These are phyloP conservation scores for Arabidopsis arenosa DNA, from an alignment of 345 rosid genomes.

Conservation along the genomic window DNA sequence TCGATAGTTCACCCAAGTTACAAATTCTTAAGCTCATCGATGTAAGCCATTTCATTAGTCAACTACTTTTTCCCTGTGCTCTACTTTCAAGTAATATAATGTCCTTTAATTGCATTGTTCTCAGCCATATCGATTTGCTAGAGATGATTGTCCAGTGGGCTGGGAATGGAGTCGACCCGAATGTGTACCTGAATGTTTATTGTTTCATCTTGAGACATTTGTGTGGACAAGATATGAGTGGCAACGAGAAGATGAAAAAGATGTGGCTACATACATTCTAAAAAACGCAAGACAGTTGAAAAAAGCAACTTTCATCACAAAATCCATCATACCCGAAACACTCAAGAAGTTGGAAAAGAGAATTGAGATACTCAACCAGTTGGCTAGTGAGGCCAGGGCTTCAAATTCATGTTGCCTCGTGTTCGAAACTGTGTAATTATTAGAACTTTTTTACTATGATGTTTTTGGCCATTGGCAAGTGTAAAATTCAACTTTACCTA, in stretches of 20 bases:
- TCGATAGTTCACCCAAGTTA: neutral
- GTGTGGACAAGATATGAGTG: neutral
- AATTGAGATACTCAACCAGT: slow-evolving; percentile 1
- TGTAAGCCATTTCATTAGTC: neutral
- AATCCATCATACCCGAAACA: neutral
- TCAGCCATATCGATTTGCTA: neutral
- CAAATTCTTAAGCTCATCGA: neutral
- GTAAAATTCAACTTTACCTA: no score
- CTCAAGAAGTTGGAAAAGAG: neutral
- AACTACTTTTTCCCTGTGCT: neutral
- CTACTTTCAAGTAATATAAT: neutral
- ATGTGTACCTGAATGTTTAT: neutral
- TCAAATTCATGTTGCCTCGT: neutral
- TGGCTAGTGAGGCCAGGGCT: neutral
- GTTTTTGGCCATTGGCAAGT: no score
- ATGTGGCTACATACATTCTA: neutral
- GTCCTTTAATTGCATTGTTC: neutral
- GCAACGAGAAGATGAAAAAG: neutral
- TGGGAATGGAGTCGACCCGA: neutral
- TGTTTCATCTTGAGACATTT: neutral
- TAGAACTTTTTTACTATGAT: no score
- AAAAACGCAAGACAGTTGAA: neutral
- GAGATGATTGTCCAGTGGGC: neutral
- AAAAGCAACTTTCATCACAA: neutral
- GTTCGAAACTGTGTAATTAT: neutral